Percentiles rank a stretch among this genome's conserved stretches.
phyloP scores from a whole-genome alignment of 441 rosid genomes.

The Gossypium davidsonii region DNA sequence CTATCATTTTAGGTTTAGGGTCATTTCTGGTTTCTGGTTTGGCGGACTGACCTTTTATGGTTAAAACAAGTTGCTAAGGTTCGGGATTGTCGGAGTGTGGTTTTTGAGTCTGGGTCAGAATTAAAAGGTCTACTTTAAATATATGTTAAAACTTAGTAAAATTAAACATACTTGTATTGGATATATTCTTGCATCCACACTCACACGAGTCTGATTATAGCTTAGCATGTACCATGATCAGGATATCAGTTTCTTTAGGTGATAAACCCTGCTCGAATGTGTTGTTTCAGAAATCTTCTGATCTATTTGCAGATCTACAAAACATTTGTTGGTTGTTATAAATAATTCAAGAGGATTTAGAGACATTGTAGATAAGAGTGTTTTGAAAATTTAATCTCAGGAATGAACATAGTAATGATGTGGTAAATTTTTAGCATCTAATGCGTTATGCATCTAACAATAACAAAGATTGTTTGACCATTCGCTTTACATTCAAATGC shows the following conservation, averaged over 20 bases:
- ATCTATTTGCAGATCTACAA: background rate
- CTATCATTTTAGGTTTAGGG: no score
- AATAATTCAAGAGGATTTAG: background rate
- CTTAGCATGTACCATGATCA: no score
- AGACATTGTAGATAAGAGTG: background rate
- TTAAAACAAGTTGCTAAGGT: no score
- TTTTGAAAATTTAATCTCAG: background rate
- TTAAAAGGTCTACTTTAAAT: no score
- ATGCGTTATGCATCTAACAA: background rate
- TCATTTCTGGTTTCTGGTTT: no score
- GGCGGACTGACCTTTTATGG: no score
- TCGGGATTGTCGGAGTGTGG: no score
- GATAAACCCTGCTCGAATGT: background rate
- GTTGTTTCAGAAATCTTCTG: background rate
- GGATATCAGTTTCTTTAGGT: background rate
- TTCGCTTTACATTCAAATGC: background rate
- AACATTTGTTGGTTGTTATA: background rate
- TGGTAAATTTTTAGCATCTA: background rate
- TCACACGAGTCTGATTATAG: no score
- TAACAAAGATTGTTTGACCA: background rate
- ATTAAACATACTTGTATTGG: no score
- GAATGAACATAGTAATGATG: background rate
- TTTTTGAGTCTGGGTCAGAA: no score
- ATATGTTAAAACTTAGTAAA: no score
- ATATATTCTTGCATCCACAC: background rate